These are phyloP conservation scores for Suhomyces choctaworum DNA, from an alignment of 1,139 yeast species.

Conservation along the genomic window DNA sequence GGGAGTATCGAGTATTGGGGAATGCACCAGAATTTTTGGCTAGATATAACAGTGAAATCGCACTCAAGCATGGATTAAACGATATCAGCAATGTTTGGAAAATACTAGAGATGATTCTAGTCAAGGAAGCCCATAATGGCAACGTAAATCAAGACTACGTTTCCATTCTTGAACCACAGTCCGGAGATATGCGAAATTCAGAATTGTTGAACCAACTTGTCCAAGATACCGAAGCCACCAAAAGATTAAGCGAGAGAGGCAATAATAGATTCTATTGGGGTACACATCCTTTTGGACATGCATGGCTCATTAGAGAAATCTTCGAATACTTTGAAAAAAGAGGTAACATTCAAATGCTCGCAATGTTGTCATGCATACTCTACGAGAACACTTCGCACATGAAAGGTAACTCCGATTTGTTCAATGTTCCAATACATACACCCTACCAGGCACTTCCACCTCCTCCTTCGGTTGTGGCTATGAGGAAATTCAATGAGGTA, in stretches of 20 bases:
- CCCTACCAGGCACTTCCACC: slow-evolving; percentile 45
- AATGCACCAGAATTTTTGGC: slow-evolving; percentile 67
- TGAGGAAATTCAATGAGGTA: slow-evolving; percentile 18
- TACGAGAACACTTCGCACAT: slow-evolving; percentile 40
- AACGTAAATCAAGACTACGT: slow-evolving; percentile 17
- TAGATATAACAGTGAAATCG: slow-evolving; percentile 69
- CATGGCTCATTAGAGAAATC: slow-evolving; percentile 67
- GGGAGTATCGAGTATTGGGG: slow-evolving; percentile 72
- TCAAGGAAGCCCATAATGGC: slow-evolving; percentile 29
- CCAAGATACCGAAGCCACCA: slow-evolving; percentile 20
- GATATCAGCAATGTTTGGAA: slow-evolving; percentile 81
- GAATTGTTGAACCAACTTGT: slow-evolving; percentile 22
- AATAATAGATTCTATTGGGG: slow-evolving; percentile 66
- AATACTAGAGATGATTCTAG: slow-evolving; percentile 51
- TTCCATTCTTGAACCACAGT: slow-evolving; percentile 1
- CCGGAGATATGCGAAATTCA: slow-evolving; percentile 13
- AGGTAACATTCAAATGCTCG: slow-evolving; percentile 84
- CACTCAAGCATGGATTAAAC: slow-evolving; percentile 58
- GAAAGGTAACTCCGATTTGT: slow-evolving; percentile 18
- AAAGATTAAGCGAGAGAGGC: slow-evolving; percentile 16
- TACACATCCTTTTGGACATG: slow-evolving; percentile 73
- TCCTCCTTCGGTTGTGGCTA: slow-evolving; percentile 28
- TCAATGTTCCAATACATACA: slow-evolving; percentile 47
- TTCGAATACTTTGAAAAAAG: slow-evolving; percentile 62
- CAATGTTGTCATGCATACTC: slow-evolving; percentile 77